Conservation (phyloP, 2,329 filamentous ascomycete genomes). For the Exophiala sp. region DNA sequence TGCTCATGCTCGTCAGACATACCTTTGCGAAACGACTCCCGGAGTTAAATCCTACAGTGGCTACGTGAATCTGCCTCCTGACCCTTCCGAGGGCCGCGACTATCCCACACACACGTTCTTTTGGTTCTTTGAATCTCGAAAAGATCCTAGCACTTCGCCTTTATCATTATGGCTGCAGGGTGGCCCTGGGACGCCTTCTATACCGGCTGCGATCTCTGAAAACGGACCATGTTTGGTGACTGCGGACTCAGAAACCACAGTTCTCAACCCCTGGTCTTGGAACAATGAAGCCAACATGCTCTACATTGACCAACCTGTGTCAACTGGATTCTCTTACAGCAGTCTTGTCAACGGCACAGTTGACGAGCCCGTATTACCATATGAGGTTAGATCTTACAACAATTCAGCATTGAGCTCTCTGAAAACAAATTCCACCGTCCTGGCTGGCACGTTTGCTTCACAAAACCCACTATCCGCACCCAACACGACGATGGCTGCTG, state of each 20-base stretch:
- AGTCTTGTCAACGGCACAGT: conserved; percentile 41
- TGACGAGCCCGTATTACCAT: conserved; percentile 29
- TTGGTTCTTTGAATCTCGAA: conserved; percentile 49
- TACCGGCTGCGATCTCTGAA: conserved; percentile 55
- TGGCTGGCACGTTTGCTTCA: conserved; percentile 52
- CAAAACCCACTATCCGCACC: conserved; percentile 37
- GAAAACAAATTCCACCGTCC: conserved; percentile 51
- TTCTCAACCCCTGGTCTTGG: conserved; percentile 61
- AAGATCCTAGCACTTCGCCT: conserved; percentile 44
- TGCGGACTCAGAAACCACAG: conserved; percentile 48
- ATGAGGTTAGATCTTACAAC: conserved; percentile 30
- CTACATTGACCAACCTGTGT: conserved; percentile 64
- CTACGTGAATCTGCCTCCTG: conserved; percentile 56
- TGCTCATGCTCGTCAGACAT: conserved; percentile 31
- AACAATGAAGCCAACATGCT: conserved; percentile 54
- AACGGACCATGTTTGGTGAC: conserved; percentile 53
- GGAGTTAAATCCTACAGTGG: conserved; percentile 58
- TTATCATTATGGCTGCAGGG: conserved; percentile 47
- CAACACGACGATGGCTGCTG: conserved; percentile 42
- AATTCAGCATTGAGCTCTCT: conserved; percentile 33
- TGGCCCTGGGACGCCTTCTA: conserved; percentile 51
- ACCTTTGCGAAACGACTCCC: conserved; percentile 56
- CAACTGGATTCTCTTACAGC: conserved; percentile 57
- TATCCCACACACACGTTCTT: conserved; percentile 59
- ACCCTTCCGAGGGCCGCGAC: conserved; percentile 43